Conservation (phyloP, 2,329 filamentous ascomycete genomes). For the Emericellopsis cladophorae region DNA sequence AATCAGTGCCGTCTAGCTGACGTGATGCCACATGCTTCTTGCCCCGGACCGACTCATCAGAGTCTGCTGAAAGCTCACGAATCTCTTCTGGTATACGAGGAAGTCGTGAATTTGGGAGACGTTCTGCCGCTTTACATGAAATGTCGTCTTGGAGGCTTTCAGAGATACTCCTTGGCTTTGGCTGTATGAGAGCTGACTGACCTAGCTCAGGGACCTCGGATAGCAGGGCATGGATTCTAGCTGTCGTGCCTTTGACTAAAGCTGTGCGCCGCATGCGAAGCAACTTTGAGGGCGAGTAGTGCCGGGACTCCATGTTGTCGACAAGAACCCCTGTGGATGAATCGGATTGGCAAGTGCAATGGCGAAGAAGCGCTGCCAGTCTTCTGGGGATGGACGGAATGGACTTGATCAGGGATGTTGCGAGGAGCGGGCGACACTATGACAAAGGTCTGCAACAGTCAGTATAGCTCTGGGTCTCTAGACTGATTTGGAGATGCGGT, state of each 20-base stretch:
- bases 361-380: no score
- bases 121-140: background rate
- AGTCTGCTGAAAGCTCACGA: conserved; percentile 3
- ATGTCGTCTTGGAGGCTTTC: background rate
- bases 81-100: conserved; percentile 18
- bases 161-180: background rate
- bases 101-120: conserved; percentile 10
- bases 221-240: conserved; percentile 18
- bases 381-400: no score
- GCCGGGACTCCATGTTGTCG: conserved; percentile 8
- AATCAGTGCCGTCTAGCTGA: conserved; percentile 26
- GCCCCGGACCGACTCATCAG: background rate
- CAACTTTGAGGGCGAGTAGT: conserved; percentile 31
- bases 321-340: no score
- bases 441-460: background rate
- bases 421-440: background rate
- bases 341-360: no score
- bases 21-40: conserved; percentile 9
- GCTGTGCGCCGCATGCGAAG: conserved; percentile 18
- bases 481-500: no score
- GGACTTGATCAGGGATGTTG: background rate
- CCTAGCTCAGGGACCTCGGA: conserved; percentile 26
- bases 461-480: background rate
- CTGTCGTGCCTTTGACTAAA: conserved; percentile 12
- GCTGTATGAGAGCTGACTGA: conserved; percentile 10